These are phyloP conservation scores for Rhizoclosmatium sp. DNA, from an alignment of 192 early-diverging fungal species.

Conservation along the genomic window DNA sequence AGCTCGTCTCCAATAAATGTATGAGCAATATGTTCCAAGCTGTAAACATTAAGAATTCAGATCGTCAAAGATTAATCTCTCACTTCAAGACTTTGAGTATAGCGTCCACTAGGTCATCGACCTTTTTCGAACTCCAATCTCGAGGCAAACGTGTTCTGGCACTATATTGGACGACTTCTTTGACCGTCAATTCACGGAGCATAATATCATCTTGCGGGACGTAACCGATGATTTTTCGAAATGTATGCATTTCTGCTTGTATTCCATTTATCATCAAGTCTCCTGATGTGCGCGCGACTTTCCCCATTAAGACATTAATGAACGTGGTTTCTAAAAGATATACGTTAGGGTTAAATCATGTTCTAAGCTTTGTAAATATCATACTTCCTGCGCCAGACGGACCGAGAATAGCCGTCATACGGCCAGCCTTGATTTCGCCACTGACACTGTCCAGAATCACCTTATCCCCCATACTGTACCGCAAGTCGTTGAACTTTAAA, in stretches of 20 bases:
- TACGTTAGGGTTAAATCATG: too few species aligned
- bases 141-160: conserved; percentile 71
- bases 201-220: conserved; percentile 54
- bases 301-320: conserved; percentile 49
- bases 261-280: conserved; percentile 41
- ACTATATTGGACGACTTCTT: conserved; percentile 67
- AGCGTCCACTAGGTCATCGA: conserved; percentile 31
- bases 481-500: conserved; percentile 43
- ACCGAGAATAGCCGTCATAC: conserved; percentile 86
- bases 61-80: neutral
- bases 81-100: conserved; percentile 27
- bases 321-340: conserved; percentile 48
- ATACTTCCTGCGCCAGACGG: conserved; percentile 83
- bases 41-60: neutral
- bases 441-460: conserved; percentile 69
- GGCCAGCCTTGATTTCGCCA: conserved; percentile 74
- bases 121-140: conserved; percentile 39
- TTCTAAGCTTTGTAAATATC: neutral
- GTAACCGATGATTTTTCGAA: conserved; percentile 52
- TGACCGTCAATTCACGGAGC: conserved; percentile 47
- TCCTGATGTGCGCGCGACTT: conserved; percentile 39
- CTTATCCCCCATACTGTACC: conserved; percentile 46
- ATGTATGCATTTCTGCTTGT: conserved; percentile 32
- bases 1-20: conserved; percentile 65
- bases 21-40: neutral